Base-by-base conservation (phyloP, 1,139 yeast genomes). In the Protomyces gravidus region DNA sequence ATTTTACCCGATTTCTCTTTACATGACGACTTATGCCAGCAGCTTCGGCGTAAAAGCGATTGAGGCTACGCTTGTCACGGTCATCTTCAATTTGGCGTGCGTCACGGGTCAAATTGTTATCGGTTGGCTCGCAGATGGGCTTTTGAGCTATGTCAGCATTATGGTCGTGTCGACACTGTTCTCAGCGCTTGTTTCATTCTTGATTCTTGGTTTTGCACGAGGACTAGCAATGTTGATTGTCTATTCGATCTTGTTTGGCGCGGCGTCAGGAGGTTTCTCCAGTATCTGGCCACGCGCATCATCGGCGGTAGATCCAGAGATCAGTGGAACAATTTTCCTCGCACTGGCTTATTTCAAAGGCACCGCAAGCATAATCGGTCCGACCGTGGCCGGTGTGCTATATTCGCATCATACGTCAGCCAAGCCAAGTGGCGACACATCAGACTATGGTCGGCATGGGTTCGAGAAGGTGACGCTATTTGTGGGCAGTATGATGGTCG, bases 281-380 rank as follows among this genome's bases (percentile, higher is more conserved):
- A 30, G 50, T 6, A 48, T 52, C 23, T 52, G 56, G 56, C 45
- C 56, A 1, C 42, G 50, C 21, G 56, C 56, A 3, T 47, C 56
- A 21, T 42, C 45, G 42, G 39, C 42, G 13, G 46, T 52, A 1
- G 42, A 48, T n/a, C 48, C 30, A n/a, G 56, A 52, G 13, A 19
- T 36, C 17, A 42, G 50, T 45, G 56, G 56, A 4, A 52, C 56
- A 3, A 39, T 52, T 26, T 52, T 52, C 50, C 32, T 52, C 28
- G 46, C 56, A 2, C 45, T 52, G 13, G 45, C 56, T 13, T 47
- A 36, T 30, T 28, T 52, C 36, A 36, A 39, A 5, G 56, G 56
- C 5, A 21, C 42, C 6, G 56, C 56, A 6, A 52, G 50, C 13
- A 47, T 52, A 7, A 45, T 52, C 30, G 56, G 56, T 2, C 56